A percentile compares a stretch with the other conserved stretches of the same genome.
phyloP scores from a whole-genome alignment of 306 rosid genomes.

The Begonia peltatifolia region DNA sequence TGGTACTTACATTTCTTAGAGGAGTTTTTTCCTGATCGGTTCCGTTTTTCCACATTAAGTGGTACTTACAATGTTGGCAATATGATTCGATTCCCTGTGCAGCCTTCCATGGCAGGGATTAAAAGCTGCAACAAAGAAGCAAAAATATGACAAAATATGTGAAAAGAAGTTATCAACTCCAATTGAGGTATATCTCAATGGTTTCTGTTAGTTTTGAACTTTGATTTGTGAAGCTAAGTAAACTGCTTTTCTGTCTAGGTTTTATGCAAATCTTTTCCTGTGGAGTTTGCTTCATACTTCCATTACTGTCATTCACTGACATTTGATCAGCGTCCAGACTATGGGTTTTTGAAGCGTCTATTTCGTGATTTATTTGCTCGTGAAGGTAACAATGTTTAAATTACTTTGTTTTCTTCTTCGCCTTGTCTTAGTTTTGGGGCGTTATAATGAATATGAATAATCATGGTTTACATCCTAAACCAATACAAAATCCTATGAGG shows the following conservation, averaged over 20 bases:
- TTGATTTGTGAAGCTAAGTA: conserved; percentile 6
- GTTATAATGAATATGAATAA: too few relatives aligned
- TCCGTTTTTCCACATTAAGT: background rate
- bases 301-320: conserved; percentile 89
- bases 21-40: background rate
- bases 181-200: conserved; percentile 54
- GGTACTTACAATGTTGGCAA: background rate
- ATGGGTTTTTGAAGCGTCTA: conserved; percentile 89
- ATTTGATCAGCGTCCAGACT: conserved; percentile 96
- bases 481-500: too few relatives aligned
- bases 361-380: conserved; percentile 78
- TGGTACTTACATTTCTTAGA: too few relatives aligned
- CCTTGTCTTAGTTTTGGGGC: background rate
- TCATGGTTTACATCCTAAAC: too few relatives aligned
- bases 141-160: conserved; percentile 92
- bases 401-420: background rate
- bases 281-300: conserved; percentile 91
- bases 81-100: conserved; percentile 11
- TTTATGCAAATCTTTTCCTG: conserved; percentile 84
- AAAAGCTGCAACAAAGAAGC: conserved; percentile 95
- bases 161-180: conserved; percentile 96
- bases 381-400: conserved; percentile 43
- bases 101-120: conserved; percentile 99
- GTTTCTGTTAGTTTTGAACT: conserved; percentile 3
- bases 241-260: conserved; percentile 27